Evolutionary conservation across 352 stramenopile genomes (phyloP).

Genomic region (Globisporangium takayamanum): DNA sequence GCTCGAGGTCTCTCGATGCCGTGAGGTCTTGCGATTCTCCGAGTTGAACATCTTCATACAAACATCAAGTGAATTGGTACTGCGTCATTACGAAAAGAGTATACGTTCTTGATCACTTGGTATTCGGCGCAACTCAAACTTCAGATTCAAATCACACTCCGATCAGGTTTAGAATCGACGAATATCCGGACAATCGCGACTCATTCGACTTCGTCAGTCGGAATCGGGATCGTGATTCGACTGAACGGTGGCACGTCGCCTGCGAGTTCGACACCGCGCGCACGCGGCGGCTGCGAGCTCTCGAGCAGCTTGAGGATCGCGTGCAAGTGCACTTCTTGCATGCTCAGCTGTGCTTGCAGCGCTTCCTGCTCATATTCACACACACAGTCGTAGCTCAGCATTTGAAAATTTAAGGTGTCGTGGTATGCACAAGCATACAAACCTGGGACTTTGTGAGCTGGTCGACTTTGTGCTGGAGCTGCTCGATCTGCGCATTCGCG

Average conservation of each 20-base stretch:
- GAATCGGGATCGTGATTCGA: slow-evolving; percentile 21
- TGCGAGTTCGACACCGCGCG: slow-evolving; percentile 8
- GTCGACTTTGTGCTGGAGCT: slow-evolving; percentile 52
- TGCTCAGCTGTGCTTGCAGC: slow-evolving; percentile 44
- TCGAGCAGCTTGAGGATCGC: slow-evolving; percentile 44
- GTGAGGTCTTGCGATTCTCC: background rate
- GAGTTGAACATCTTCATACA: slow-evolving; percentile 13
- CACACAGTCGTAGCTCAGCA: background rate
- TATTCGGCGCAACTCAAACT: background rate
- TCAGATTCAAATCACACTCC: background rate
- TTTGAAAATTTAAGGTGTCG: too few relatives aligned
- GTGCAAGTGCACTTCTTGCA: slow-evolving; percentile 52
- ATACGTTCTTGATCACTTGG: too few relatives aligned
- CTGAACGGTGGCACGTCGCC: slow-evolving; percentile 39
- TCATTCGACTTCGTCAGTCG: background rate
- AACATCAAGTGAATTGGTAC: slow-evolving; percentile 6
- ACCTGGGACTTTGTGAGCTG: slow-evolving; percentile 49
- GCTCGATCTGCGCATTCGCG: slow-evolving; percentile 15
- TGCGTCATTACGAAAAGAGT: background rate
- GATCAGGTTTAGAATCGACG: too few relatives aligned
- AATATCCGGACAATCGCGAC: too few relatives aligned
- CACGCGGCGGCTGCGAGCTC: slow-evolving; percentile 12
- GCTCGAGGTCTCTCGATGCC: background rate
- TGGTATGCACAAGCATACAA: slow-evolving; percentile 3
- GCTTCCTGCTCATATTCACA: slow-evolving; percentile 22